Evolutionary conservation across 768 basidiomycete species (phyloP), one percentile per base, ranked within the genome.

Genomic region (Lactarius quietus): DNA sequence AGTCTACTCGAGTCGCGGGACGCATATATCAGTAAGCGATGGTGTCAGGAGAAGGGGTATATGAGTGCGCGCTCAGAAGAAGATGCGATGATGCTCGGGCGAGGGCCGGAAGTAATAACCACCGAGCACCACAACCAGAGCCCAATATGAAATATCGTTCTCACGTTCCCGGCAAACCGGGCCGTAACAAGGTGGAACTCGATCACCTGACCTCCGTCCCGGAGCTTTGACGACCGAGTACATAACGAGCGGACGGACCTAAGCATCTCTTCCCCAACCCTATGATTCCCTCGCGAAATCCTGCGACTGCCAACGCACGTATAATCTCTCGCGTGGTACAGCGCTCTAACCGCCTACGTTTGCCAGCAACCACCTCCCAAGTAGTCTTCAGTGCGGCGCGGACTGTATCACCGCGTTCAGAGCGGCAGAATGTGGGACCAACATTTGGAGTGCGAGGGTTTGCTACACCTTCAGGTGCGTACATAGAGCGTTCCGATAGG

Each of bases 381-480:
- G 17, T n/a, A 7, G 18, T 45, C 38, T 38, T 20, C 39, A 43
- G n/a, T 28, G 17, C 26, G 28, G 18, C 12, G 18, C 65, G 29
- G 10, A 48, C 20, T 4, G 14, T 31, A 20, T 23, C 61, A 10
- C 52, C 38, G 26, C 38, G 38, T 43, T 9, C 28, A 10, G 35
- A 54, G 12, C 26, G 15, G 43, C 54, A 12, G 41, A 54, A 35
- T 26, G 20, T 23, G 18, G 41, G 9, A 7, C 29, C 17, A 6
- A 56, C 39, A 31, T 38, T 54, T 6, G 38, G 33, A 53, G 57
- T 33, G 33, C 61, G 65, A 43, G n/a, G 51, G 6, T 59, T 58
- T 15, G 61, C 57, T 23, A 58, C 57, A 14, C 28, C 33, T 53
- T 62, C 52, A 58, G 65, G 65, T 66, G 23, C 33, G 2, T 66